phyloP scores from a whole-genome alignment of 495 filamentous ascomycete species.

The Aspergillus affinis region DNA sequence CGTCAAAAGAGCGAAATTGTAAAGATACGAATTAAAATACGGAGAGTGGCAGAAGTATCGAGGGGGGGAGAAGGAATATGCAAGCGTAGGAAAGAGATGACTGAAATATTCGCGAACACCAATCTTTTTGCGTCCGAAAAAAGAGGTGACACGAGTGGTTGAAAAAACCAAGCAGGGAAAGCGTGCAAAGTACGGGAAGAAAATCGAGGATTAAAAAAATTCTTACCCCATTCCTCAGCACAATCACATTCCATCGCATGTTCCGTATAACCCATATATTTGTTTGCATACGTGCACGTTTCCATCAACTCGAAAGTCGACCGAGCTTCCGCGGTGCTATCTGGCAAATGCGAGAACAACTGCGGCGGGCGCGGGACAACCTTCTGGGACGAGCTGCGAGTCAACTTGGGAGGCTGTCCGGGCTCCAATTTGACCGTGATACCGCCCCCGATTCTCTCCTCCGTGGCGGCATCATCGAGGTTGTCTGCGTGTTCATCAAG shows the following conservation, averaged over 20 bases:
- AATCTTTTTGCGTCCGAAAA: background rate
- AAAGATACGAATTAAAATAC: background rate
- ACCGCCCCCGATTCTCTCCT: conserved; percentile 55
- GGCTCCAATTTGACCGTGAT: conserved; percentile 64
- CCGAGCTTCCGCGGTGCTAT: conserved; percentile 73
- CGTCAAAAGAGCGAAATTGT: background rate
- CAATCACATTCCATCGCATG: conserved; percentile 96
- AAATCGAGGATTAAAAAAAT: conserved; percentile 29
- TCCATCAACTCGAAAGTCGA: conserved; percentile 76
- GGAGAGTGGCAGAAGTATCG: background rate
- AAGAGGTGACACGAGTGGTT: background rate
- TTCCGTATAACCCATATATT: conserved; percentile 85
- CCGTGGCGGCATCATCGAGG: conserved; percentile 12
- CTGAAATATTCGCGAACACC: background rate
- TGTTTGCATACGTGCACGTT: conserved; percentile 83
- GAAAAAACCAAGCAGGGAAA: conserved; percentile 7
- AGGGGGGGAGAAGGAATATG: background rate
- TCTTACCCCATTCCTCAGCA: conserved; percentile 92
- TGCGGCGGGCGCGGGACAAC: conserved; percentile 55
- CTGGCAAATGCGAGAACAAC: conserved; percentile 67
- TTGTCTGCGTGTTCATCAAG: conserved; percentile 5
- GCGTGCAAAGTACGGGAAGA: background rate
- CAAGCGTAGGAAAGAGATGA: background rate
- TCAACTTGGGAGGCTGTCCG: conserved; percentile 68
- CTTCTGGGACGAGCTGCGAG: conserved; percentile 75